Evolutionary conservation across 2,329 filamentous ascomycete species (phyloP), one percentile per base, ranked within the genome.

Genomic region (Alternaria sp.): DNA sequence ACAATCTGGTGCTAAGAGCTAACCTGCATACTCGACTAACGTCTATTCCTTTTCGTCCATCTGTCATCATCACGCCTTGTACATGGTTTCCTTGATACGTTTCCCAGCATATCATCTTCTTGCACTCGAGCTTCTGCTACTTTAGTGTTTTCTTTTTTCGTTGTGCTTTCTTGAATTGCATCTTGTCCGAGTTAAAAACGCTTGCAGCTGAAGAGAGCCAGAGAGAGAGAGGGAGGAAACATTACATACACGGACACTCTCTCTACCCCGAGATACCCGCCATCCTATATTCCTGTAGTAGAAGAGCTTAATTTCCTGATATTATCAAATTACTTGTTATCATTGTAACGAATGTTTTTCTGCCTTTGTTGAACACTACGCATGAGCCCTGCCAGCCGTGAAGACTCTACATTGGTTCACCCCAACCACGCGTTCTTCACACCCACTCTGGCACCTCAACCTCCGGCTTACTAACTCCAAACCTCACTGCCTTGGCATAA

Each of bases 401-500:
- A 40, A 40, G 36, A 23, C 17, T n/a, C 49, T n/a, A 47, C 46
- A 12, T 26, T 17, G 9, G 25, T 19, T 47, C 28, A 36, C 19
- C 10, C 28, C 28, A 32, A n/a, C 19, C 19, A 23, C 19, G 19
- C 28, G 13, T 25, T 4, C 19, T 12, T 30, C 56, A 73, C 47
- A 72, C 68, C 55, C 57, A 63, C 61, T 72, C 68, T 6, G 66
- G 66, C 21, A 68, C 56, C 36, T 73, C 70, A 12, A 67, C 36
- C 19, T 25, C 17, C 32, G 66, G 65, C 64, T 67, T 69, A 62
- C 63, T 66, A 21, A 62, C 68, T 51, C 65, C 68, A 59, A 74
- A 67, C 52, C 65, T 60, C 28, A 75, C 64, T 21, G 68, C 65
- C 65, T 71, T 73, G 30, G 59, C 66, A 63, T 73, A 72, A 59